These are phyloP conservation scores for Apophysomyces elegans DNA, from an alignment of 371 early-diverging fungal species.

Conservation along the genomic window DNA sequence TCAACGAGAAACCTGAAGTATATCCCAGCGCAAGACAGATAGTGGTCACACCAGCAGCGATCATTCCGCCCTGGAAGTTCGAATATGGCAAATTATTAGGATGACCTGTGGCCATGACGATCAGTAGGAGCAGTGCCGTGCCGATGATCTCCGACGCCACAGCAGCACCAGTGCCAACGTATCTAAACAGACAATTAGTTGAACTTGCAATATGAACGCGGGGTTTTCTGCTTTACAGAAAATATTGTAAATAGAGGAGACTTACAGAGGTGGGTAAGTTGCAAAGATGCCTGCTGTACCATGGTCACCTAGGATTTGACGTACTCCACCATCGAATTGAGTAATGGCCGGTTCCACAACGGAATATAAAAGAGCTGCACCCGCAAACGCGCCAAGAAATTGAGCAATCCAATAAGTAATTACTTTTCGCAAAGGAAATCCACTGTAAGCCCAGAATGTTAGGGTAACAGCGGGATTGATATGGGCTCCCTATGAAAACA, in stretches of 20 bases:
- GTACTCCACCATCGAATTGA: conserved; percentile 63
- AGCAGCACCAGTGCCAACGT: conserved; percentile 61
- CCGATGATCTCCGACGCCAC: conserved; percentile 80
- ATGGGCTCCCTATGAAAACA: conserved; percentile 67
- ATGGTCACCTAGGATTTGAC: conserved; percentile 51
- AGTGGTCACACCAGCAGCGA: conserved; percentile 60
- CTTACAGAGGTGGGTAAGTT: conserved; percentile 61
- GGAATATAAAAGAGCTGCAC: conserved; percentile 69
- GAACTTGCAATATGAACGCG: not conserved
- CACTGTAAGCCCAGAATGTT: conserved; percentile 69
- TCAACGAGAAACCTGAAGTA: conserved; percentile 81
- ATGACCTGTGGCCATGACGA: conserved; percentile 77
- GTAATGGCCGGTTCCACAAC: conserved; percentile 60
- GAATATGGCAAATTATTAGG: conserved; percentile 67
- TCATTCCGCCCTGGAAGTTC: conserved; percentile 62
- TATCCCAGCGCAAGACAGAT: conserved; percentile 60
- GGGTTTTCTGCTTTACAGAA: not conserved
- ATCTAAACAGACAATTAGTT: not conserved
- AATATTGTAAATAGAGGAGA: not conserved
- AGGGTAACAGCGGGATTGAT: conserved; percentile 83
- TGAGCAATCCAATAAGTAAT: conserved; percentile 68
- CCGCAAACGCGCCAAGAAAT: conserved; percentile 71
- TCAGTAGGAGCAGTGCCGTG: conserved; percentile 74
- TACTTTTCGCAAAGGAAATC: conserved; percentile 68
- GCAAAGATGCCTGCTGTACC: conserved; percentile 75